These are phyloP conservation scores for Cryptosporidium sp. DNA, from an alignment of 169 alveolate genomes.

Conservation along the genomic window DNA sequence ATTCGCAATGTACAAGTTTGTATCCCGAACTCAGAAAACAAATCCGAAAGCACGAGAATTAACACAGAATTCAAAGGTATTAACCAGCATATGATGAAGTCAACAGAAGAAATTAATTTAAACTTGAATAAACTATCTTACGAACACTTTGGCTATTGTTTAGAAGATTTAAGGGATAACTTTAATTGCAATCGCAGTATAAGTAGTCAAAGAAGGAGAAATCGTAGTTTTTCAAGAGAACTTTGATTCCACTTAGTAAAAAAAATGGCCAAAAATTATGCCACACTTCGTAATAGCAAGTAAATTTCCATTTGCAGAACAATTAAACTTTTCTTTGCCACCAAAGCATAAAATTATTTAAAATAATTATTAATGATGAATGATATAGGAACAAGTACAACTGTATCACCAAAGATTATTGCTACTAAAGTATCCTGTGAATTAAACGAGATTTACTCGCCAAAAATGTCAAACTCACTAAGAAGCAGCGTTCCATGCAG, in stretches of 20 bases:
- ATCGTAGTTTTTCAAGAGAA: conserved; percentile 30
- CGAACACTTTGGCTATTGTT: background rate
- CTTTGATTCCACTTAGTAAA: background rate
- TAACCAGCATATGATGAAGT: background rate
- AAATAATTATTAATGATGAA: background rate
- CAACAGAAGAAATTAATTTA: background rate
- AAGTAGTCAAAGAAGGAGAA: background rate
- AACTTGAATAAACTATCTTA: background rate
- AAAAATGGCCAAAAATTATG: background rate
- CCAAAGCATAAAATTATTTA: background rate
- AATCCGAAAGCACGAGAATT: background rate
- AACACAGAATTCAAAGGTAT: background rate
- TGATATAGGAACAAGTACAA: background rate
- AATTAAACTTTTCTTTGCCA: background rate
- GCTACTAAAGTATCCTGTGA: background rate
- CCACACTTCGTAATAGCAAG: conserved; percentile 19
- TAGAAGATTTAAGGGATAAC: background rate
- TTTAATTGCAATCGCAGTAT: background rate
- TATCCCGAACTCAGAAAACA: background rate
- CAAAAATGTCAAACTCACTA: background rate
- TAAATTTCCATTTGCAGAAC: background rate
- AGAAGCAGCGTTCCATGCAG: conserved; percentile 27
- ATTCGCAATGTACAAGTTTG: background rate
- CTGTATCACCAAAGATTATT: background rate
- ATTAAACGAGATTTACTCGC: conserved; percentile 10